These are phyloP conservation scores for Dendrocalamus latiflorus DNA, from an alignment of 202 grass and related monocot species.

Conservation along the genomic window DNA sequence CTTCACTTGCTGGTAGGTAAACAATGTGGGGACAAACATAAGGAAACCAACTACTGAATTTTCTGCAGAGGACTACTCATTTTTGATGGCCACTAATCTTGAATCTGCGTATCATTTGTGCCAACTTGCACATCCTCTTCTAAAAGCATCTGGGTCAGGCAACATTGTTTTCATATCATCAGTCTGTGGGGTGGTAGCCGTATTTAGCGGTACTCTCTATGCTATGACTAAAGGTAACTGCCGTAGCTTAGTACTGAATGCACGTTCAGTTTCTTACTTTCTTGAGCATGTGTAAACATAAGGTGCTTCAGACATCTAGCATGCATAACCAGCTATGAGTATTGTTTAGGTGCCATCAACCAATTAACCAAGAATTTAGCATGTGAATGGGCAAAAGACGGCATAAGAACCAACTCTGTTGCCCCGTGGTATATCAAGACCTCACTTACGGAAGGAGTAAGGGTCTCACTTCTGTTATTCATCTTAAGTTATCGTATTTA, in stretches of 20 bases:
- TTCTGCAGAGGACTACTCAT: too few relatives aligned
- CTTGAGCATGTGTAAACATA: neutral
- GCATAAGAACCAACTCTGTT: conserved; percentile 78
- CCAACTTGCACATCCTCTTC: conserved; percentile 83
- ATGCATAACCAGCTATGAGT: neutral
- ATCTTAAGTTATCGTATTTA: conserved; percentile 1
- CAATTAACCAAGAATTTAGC: conserved; percentile 87
- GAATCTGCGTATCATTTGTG: too few relatives aligned
- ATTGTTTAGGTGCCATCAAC: conserved; percentile 70
- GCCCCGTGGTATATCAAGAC: conserved; percentile 86
- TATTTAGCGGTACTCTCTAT: conserved; percentile 55
- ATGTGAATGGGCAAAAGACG: conserved; percentile 91
- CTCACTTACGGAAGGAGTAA: conserved; percentile 56
- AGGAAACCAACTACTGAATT: too few relatives aligned
- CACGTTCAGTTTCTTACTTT: neutral
- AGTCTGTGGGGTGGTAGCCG: conserved; percentile 18
- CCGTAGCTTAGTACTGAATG: neutral
- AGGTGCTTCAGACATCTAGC: neutral
- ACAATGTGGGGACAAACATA: too few relatives aligned
- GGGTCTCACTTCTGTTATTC: neutral
- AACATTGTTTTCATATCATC: conserved; percentile 83
- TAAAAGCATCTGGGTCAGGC: conserved; percentile 68
- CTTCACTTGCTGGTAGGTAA: too few relatives aligned
- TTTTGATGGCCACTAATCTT: too few relatives aligned
- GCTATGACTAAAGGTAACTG: conserved; percentile 91